Evolutionary conservation across 768 basidiomycete genomes (phyloP).

Genomic region (Tephrocybe sp.): DNA sequence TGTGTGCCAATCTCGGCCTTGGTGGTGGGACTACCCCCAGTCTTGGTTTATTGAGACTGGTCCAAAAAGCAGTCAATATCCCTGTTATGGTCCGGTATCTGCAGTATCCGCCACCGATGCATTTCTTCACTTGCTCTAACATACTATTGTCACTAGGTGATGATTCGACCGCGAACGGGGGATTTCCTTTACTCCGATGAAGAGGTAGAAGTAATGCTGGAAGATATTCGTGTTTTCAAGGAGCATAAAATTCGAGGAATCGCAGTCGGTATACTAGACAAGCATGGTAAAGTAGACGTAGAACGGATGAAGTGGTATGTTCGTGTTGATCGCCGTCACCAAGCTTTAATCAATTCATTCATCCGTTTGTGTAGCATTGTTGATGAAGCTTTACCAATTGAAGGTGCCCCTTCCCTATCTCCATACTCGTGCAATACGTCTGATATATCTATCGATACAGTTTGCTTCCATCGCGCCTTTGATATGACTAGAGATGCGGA

Average conservation of each 20-base stretch:
- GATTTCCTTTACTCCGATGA: slow-evolving; percentile 71
- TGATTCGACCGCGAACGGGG: slow-evolving; percentile 78
- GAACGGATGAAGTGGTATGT: slow-evolving; percentile 42
- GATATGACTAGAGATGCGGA: slow-evolving; percentile 62
- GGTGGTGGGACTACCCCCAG: slow-evolving; percentile 86
- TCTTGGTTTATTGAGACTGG: slow-evolving; percentile 63
- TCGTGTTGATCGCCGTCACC: neutral
- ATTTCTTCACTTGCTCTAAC: slow-evolving; percentile 3
- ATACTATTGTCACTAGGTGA: slow-evolving; percentile 43
- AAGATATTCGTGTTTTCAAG: slow-evolving; percentile 67
- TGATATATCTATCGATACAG: slow-evolving; percentile 29
- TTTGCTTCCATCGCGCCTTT: slow-evolving; percentile 78
- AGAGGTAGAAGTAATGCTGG: slow-evolving; percentile 72
- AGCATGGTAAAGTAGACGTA: slow-evolving; percentile 58
- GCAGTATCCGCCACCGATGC: slow-evolving; percentile 2
- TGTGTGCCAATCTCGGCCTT: slow-evolving; percentile 64
- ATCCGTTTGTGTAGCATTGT: slow-evolving; percentile 39
- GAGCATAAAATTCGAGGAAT: slow-evolving; percentile 57
- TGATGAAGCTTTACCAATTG: slow-evolving; percentile 53
- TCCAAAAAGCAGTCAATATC: slow-evolving; percentile 46
- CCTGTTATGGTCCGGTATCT: slow-evolving; percentile 62
- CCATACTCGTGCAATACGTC: neutral
- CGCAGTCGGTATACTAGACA: slow-evolving; percentile 61
- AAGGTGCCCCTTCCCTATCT: slow-evolving; percentile 45
- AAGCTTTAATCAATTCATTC: neutral